Conservation (phyloP, 768 basidiomycete species). For the Amanita pallidorosea region DNA sequence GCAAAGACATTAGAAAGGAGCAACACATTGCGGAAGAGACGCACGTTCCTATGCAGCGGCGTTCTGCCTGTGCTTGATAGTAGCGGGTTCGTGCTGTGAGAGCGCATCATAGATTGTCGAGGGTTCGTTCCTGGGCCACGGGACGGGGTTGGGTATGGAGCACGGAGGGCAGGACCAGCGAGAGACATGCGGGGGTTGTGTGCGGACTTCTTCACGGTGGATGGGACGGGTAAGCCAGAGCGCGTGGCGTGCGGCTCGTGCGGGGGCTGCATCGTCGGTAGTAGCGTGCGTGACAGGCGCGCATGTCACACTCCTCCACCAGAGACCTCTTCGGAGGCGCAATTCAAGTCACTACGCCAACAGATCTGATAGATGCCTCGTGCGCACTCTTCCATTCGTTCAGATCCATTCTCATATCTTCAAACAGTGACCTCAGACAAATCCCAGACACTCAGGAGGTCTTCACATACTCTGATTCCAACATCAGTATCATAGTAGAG, state of each 20-base stretch:
- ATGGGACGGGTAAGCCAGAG: slow-evolving; percentile 65
- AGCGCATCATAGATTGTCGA: slow-evolving; percentile 58
- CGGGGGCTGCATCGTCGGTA: slow-evolving; percentile 44
- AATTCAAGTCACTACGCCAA: slow-evolving; percentile 51
- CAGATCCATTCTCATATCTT: slow-evolving; percentile 1
- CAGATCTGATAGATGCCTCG: slow-evolving; percentile 74
- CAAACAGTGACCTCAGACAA: slow-evolving; percentile 41
- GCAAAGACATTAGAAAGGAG: slow-evolving; percentile 5
- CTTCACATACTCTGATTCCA: slow-evolving; percentile 60
- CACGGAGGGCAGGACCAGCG: slow-evolving; percentile 63
- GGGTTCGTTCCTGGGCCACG: slow-evolving; percentile 36
- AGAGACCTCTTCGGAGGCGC: slow-evolving; percentile 80
- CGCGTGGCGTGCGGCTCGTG: slow-evolving; percentile 38
- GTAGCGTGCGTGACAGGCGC: slow-evolving; percentile 15
- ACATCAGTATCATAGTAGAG: slow-evolving; percentile 75
- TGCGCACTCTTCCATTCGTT: slow-evolving; percentile 27
- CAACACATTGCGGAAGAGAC: slow-evolving; percentile 5
- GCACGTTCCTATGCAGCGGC: slow-evolving; percentile 56
- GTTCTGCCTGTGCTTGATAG: slow-evolving; percentile 68
- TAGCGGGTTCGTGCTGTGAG: slow-evolving; percentile 64
- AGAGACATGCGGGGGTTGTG: slow-evolving; percentile 56
- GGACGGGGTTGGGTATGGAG: slow-evolving; percentile 31
- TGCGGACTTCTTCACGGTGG: slow-evolving; percentile 62
- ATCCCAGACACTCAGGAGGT: slow-evolving; percentile 95
- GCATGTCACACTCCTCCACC: slow-evolving; percentile 3